These are phyloP conservation scores for Cystobasidium tubakii DNA, from an alignment of 768 basidiomycete genomes.

Conservation along the genomic window DNA sequence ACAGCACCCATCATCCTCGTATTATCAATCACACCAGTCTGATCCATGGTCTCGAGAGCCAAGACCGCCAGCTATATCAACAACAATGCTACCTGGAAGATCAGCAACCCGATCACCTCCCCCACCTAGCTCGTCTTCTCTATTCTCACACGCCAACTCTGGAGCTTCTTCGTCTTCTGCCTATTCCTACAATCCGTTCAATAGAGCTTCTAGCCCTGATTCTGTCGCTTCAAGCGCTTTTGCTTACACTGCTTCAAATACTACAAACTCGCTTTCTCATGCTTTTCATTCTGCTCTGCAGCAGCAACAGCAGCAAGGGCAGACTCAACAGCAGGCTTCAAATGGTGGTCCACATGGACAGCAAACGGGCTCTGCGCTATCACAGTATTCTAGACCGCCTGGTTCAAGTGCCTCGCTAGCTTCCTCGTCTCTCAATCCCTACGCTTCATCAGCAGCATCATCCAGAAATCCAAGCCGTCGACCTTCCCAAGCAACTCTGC, in stretches of 20 bases:
- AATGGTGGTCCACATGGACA: not conserved
- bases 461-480: not conserved
- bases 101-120: constrained; percentile 12
- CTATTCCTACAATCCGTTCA: not conserved
- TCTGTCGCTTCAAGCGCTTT: constrained; percentile 7
- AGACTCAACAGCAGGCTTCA: not conserved
- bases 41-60: not conserved
- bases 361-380: not conserved
- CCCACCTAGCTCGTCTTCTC: not conserved
- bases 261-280: not conserved
- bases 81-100: not conserved
- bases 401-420: constrained; percentile 4
- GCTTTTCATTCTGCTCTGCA: not conserved
- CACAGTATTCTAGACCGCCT: not conserved
- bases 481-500: constrained; percentile 53
- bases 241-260: constrained; percentile 14
- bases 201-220: not conserved
- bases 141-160: not conserved
- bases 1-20: not conserved
- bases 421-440: not conserved
- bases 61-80: not conserved
- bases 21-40: not conserved
- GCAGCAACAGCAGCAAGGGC: not conserved
- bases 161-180: not conserved
- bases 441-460: constrained; percentile 13